Evolutionary conservation across 2,329 filamentous ascomycete species (phyloP).

Genomic region (Colletotrichum musae): DNA sequence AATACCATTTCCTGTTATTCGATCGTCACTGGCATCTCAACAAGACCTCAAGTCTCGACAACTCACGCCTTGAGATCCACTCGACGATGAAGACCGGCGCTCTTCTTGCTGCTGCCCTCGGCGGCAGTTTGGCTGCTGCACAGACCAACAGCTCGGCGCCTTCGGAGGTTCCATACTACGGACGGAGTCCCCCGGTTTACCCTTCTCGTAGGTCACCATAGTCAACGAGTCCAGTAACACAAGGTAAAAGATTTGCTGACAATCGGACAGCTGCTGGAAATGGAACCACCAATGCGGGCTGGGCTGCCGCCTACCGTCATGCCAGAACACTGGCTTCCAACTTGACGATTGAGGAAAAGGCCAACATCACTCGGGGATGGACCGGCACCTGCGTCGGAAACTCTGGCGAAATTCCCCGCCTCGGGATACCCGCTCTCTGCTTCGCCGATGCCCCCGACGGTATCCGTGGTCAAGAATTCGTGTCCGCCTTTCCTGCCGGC

Average conservation of each 20-base stretch:
- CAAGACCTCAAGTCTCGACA: not conserved
- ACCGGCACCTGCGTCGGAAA: constrained; percentile 59
- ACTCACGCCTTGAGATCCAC: not conserved
- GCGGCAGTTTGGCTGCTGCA: constrained; percentile 6
- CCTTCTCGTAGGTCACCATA: constrained; percentile 19
- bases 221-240: not conserved
- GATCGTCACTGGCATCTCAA: not conserved
- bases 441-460: constrained; percentile 66
- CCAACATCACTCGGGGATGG: constrained; percentile 57
- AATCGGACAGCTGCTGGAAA: constrained; percentile 15
- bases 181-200: constrained; percentile 32
- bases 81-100: constrained; percentile 20
- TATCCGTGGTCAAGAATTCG: constrained; percentile 62
- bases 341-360: constrained; percentile 78
- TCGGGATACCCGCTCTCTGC: constrained; percentile 63
- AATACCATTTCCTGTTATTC: not conserved
- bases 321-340: constrained; percentile 70
- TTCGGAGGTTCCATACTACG: constrained; percentile 36
- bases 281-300: constrained; percentile 48
- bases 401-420: constrained; percentile 60
- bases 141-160: constrained; percentile 24
- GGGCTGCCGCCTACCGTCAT: constrained; percentile 71
- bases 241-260: not conserved
- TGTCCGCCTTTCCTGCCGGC: constrained; percentile 63
- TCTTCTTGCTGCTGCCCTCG: constrained; percentile 9